phyloP scores from a whole-genome alignment of 768 basidiomycete species.

The Suillus clintonianus region DNA sequence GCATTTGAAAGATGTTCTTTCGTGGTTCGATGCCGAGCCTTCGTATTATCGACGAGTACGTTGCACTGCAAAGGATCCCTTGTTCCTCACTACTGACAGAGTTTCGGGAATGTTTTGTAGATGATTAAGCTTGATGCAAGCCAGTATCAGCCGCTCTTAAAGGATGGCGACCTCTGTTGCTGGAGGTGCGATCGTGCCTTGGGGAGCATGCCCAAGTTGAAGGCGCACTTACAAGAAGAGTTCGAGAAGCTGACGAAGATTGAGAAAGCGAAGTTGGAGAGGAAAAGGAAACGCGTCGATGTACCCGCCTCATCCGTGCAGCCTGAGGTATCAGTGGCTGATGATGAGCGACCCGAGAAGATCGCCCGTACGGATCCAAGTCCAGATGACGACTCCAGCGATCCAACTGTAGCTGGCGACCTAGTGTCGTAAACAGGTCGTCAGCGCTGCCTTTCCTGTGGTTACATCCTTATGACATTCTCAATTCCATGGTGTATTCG shows the following conservation, averaged over 20 bases:
- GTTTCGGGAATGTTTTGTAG: slow-evolving; percentile 34
- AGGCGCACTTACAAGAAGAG: slow-evolving; percentile 74
- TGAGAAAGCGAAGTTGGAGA: slow-evolving; percentile 42
- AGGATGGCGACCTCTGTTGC: slow-evolving; percentile 63
- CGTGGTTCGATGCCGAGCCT: slow-evolving; percentile 74
- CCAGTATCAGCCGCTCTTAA: slow-evolving; percentile 65
- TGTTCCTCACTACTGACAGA: slow-evolving; percentile 4
- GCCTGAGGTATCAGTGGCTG: background rate
- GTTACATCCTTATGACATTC: background rate
- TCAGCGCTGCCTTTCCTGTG: background rate
- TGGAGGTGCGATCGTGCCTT: slow-evolving; percentile 64
- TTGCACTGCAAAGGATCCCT: slow-evolving; percentile 8
- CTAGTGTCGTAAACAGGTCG: background rate
- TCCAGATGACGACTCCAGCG: background rate
- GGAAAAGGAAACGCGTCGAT: slow-evolving; percentile 41
- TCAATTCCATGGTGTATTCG: background rate
- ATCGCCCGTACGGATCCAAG: background rate
- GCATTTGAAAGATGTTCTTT: slow-evolving; percentile 71
- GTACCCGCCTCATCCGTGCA: background rate
- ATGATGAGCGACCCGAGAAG: background rate
- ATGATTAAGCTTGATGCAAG: slow-evolving; percentile 51
- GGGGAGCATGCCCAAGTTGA: slow-evolving; percentile 75
- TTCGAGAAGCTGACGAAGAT: slow-evolving; percentile 55
- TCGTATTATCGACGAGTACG: slow-evolving; percentile 55
- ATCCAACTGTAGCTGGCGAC: background rate